These are phyloP conservation scores for Coffea canephora DNA, from an alignment of 257 asterid species.

Conservation along the genomic window DNA sequence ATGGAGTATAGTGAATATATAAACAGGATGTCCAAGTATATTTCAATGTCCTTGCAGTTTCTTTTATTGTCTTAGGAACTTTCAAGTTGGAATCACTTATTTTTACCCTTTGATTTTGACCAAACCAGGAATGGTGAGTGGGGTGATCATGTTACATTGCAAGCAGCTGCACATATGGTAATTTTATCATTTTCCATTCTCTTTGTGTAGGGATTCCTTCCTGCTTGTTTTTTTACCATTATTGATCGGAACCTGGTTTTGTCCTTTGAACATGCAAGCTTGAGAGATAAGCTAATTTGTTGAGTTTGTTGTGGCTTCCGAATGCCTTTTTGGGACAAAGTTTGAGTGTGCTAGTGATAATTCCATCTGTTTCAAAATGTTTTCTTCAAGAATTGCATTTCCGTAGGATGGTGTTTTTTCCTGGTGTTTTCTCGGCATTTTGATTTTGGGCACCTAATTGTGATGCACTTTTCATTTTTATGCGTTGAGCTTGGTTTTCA, in stretches of 20 bases:
- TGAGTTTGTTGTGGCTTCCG: neutral
- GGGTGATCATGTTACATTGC: slow-evolving; percentile 99
- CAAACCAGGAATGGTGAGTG: slow-evolving; percentile 76
- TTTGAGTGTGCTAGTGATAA: neutral
- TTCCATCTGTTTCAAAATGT: neutral
- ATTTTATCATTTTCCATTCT: slow-evolving; percentile 15
- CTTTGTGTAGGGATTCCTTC: neutral
- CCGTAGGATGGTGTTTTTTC: neutral
- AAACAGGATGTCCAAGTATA: slow-evolving; percentile 69
- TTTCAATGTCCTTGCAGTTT: slow-evolving; percentile 14
- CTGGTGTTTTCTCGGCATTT: neutral
- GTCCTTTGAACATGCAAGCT: neutral
- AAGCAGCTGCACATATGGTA: slow-evolving; percentile 98
- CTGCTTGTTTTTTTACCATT: neutral
- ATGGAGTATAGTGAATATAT: slow-evolving; percentile 83
- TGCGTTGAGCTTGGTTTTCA: neutral
- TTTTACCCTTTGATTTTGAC: slow-evolving; percentile 18
- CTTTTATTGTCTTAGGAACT: neutral
- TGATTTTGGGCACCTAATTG: neutral
- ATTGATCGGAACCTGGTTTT: neutral
- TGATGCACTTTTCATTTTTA: neutral
- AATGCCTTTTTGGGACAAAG: neutral
- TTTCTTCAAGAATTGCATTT: neutral
- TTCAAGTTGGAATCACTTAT: slow-evolving; percentile 1
- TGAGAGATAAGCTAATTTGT: neutral